Evolutionary conservation across 2,329 filamentous ascomycete species (phyloP), one percentile per base, ranked within the genome.

Genomic region (Lachnellula willkommii): DNA sequence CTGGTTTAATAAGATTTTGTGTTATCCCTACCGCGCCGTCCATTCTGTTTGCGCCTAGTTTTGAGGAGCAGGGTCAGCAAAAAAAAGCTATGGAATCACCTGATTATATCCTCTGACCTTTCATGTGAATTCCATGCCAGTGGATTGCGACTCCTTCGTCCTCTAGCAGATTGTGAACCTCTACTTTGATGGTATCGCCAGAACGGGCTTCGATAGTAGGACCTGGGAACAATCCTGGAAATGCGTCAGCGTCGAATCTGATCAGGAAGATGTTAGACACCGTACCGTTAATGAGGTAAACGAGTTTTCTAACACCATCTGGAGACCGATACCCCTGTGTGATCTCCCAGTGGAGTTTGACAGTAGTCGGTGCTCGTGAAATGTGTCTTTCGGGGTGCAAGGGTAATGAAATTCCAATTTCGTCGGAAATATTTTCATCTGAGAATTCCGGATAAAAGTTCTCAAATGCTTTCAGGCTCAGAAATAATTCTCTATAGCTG

Each of bases 221-320:
- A 4, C 77, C 77, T 1, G 77, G 76, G 55, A 78, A 78, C 0
- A 69, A 56, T 46, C 46, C 11, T 47, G 22, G 11, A 22, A 24
- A 43, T 12, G 7, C 9, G 8, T 39, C n/a, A 39, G 37, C n/a
- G 14, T 2, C 14, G 11, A 39, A 17, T 39, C n/a, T 17, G n/a
- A 26, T 42, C 22, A 35, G 2, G 11, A 6, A 51, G n/a, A 4
- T 40, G 11, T 28, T 39, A 22, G 32, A 28, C n/a, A 57, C 37
- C 67, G 26, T 40, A 74, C 74, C 72, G 58, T 81, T 80, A 56
- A 82, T 73, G 5, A 77, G 66, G 61, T 77, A 77, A 4, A 79
- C 70, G 0, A 63, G 61, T 59, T 79, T 79, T 12, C 67, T 54
- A 1, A 80, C 78, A 0, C 78, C 77, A 60, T 81, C 77, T 2